Base-by-base conservation (phyloP, 2,329 filamentous ascomycete genomes). In the Colletotrichum trifolii region DNA sequence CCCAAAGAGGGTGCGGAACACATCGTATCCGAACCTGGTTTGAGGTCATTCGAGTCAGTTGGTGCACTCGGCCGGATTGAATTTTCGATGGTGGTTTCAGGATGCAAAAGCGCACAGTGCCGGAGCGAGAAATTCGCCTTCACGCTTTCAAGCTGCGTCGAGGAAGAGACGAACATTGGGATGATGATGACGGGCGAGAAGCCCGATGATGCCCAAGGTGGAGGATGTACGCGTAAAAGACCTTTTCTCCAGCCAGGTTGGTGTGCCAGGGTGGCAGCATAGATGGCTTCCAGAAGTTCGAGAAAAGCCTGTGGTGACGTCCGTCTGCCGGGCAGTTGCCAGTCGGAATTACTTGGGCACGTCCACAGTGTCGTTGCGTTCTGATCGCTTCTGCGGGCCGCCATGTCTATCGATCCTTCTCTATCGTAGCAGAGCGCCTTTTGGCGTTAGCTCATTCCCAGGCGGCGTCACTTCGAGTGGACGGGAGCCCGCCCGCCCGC, bases 51-150 rank as follows among this genome's bases (percentile, higher is more conserved):
- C 47, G 62, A 65, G 50, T 65, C 62, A 56, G 15, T 43, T 38
- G 35, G 25, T 40, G 25, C 46, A 61, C 53, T 57, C 46, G 59
- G 52, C 58, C 46, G 58, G 47, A 66, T 53, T 66, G 59, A 57
- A 66, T 62, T 64, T 66, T 54, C 43, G 54, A 48, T 54, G n/a
- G 60, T 13, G 64, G 64, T 64, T 66, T 66, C 64, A 66, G 60
- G 60, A 60, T 42, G 45, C 38, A 52, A 48, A 43, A 49, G 36
- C 38, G 50, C 49, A 49, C 42, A 42, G 52, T 42, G 46, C 52
- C 47, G 52, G 47, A 52, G 58, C 63, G 58, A 66, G 42, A 42
- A 15, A 43, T 64, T 54, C 49, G 48, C 48, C 59, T 58, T 50
- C 45, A 35, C 42, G 13, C 39, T 48, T 49, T 49, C 15, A 25